Percentiles rank a stretch among this genome's conserved stretches.
phyloP scores from a whole-genome alignment of 2,329 filamentous ascomycete genomes.

The Fusarium decemcellulare region DNA sequence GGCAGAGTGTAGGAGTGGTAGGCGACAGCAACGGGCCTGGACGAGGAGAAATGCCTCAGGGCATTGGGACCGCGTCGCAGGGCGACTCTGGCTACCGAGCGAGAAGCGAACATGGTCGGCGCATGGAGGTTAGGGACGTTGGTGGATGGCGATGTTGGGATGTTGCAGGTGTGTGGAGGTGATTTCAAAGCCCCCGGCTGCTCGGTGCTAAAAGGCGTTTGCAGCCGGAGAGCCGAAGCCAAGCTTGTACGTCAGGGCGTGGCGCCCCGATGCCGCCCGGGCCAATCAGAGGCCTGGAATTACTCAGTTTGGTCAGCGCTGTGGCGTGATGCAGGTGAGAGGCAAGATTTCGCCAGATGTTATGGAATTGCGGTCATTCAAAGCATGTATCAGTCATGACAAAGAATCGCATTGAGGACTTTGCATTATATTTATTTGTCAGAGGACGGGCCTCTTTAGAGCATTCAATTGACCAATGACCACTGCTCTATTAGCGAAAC shows the following conservation, averaged over 20 bases:
- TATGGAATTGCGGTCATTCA: background rate
- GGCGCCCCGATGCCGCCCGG: constrained; percentile 50
- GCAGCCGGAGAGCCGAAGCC: constrained; percentile 46
- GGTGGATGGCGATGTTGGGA: constrained; percentile 16
- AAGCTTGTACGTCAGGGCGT: constrained; percentile 43
- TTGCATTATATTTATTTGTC: background rate
- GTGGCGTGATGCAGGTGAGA: constrained; percentile 25
- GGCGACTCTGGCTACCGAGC: constrained; percentile 58
- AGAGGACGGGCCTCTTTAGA: background rate
- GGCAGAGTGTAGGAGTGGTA: constrained; percentile 69
- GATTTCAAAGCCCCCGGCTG: constrained; percentile 45
- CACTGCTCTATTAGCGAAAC: background rate
- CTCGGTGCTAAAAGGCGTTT: constrained; percentile 51
- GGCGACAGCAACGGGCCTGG: constrained; percentile 50
- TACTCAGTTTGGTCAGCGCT: constrained; percentile 47
- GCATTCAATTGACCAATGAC: background rate
- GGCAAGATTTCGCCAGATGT: background rate
- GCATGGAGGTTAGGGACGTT: constrained; percentile 40
- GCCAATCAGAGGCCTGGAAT: constrained; percentile 54
- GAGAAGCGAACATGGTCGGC: constrained; percentile 59
- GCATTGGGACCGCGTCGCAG: constrained; percentile 57
- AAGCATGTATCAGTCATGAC: background rate
- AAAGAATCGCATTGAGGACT: background rate
- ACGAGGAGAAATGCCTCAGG: constrained; percentile 59
- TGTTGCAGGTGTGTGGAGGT: constrained; percentile 9